phyloP scores from a whole-genome alignment of 176 grass and related monocot genomes.

The Cenchrus fungigraminus region DNA sequence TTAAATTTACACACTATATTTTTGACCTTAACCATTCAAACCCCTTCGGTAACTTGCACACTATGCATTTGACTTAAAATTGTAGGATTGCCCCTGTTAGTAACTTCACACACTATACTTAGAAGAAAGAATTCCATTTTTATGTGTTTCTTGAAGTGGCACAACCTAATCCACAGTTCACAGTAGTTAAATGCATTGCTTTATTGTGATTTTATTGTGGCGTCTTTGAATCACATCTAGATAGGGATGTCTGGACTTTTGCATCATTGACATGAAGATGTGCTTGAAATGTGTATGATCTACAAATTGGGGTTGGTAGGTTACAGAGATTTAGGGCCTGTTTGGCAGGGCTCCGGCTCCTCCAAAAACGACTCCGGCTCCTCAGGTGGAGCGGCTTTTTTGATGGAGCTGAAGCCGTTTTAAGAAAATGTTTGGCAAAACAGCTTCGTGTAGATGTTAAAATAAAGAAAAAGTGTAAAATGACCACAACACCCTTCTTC shows the following conservation, averaged over 20 bases:
- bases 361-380: too few relatives aligned
- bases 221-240: neutral
- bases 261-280: neutral
- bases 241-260: neutral
- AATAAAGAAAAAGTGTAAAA: too few relatives aligned
- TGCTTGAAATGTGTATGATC: neutral
- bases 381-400: too few relatives aligned
- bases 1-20: neutral
- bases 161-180: neutral
- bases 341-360: too few relatives aligned
- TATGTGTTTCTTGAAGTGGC: neutral
- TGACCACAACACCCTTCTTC: too few relatives aligned
- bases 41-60: neutral
- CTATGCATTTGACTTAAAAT: neutral
- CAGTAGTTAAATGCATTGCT: neutral
- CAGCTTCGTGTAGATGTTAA: too few relatives aligned
- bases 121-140: slow-evolving; percentile 6
- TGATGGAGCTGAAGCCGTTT: too few relatives aligned
- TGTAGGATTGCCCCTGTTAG: neutral
- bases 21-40: neutral
- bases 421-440: too few relatives aligned
- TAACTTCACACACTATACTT: neutral
- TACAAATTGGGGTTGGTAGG: neutral
- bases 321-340: neutral
- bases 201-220: neutral